phyloP scores from a whole-genome alignment of 768 basidiomycete species.

The Tylopilus balloui region DNA sequence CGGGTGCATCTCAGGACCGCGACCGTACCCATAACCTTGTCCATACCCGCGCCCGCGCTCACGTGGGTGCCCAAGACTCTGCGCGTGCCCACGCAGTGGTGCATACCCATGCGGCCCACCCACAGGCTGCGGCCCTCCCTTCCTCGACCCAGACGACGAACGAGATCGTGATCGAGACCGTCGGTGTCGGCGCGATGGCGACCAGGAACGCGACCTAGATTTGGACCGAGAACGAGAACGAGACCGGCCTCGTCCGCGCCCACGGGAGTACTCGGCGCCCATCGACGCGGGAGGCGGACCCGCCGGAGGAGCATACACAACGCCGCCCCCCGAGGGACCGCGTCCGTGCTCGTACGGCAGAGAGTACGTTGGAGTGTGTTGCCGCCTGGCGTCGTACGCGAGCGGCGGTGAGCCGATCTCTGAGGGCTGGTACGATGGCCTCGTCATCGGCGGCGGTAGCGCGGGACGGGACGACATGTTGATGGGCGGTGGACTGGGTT shows the following conservation, averaged over 20 bases:
- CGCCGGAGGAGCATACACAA: neutral
- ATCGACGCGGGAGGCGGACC: neutral
- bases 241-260: neutral
- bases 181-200: neutral
- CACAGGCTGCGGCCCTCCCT: neutral
- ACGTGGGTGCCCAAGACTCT: neutral
- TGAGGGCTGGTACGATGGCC: neutral
- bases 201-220: neutral
- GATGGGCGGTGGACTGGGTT: slow-evolving; percentile 9
- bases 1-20: too few relatives aligned
- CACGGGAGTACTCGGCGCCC: neutral
- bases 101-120: neutral
- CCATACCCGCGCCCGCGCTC: neutral
- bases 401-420: neutral
- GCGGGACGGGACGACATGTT: slow-evolving; percentile 13
- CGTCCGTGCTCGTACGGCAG: neutral
- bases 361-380: neutral
- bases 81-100: neutral
- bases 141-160: neutral
- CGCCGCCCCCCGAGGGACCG: too few relatives aligned
- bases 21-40: neutral
- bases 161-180: neutral
- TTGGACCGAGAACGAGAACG: neutral
- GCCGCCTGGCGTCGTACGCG: neutral
- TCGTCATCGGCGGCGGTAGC: neutral